phyloP scores from a whole-genome alignment of 331 rosid genomes.

The Rhamnella rubrinervis region DNA sequence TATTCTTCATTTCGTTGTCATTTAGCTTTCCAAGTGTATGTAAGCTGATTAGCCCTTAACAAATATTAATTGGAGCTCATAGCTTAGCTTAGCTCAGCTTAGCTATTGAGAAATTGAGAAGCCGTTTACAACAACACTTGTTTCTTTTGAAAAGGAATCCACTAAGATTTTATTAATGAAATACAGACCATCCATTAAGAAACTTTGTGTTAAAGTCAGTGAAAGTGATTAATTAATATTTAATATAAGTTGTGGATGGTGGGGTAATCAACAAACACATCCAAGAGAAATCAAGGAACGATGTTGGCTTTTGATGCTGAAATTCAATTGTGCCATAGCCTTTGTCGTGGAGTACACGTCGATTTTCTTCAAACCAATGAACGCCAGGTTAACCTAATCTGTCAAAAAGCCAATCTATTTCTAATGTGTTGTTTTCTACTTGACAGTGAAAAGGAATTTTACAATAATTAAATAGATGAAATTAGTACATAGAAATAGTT shows the following conservation, averaged over 20 bases:
- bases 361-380: constrained; percentile 15
- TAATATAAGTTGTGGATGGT: constrained; percentile 32
- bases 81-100: not conserved
- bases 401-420: constrained; percentile 15
- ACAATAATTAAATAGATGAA: constrained; percentile 5
- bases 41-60: constrained; percentile 28
- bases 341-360: constrained; percentile 51
- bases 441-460: constrained; percentile 7
- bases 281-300: constrained; percentile 36
- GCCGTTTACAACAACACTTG: constrained; percentile 17
- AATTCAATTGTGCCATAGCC: constrained; percentile 8
- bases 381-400: constrained; percentile 31
- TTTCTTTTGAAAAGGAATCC: constrained; percentile 41
- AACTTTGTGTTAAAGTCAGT: constrained; percentile 36
- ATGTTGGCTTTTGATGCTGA: constrained; percentile 33
- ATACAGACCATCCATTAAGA: constrained; percentile 43
- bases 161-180: constrained; percentile 52
- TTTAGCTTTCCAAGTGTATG: constrained; percentile 34
- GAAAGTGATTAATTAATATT: not conserved
- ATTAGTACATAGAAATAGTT: not conserved
- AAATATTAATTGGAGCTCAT: not conserved
- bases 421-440: not conserved
- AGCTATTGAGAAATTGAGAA: constrained; percentile 25
- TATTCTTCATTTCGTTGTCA: constrained; percentile 3
- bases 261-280: constrained; percentile 41